Conservation (phyloP, 1,139 yeast genomes). For the Debaryomycetaceae sp. region DNA sequence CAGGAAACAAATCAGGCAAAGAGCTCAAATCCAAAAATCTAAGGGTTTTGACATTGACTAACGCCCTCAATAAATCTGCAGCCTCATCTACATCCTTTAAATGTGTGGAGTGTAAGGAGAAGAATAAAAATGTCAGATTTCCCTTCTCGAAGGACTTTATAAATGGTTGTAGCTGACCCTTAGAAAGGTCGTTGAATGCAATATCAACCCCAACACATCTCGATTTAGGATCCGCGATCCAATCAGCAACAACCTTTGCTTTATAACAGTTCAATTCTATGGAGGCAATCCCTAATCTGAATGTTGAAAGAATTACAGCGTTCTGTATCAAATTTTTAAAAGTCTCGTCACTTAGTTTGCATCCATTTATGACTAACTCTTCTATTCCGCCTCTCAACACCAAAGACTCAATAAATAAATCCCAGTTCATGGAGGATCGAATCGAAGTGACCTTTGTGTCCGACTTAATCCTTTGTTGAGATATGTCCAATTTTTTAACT, state of each 20-base stretch:
- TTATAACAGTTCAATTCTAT: conserved; percentile 60
- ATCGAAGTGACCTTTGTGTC: conserved; percentile 43
- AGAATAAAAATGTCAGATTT: conserved; percentile 47
- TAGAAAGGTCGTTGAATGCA: conserved; percentile 72
- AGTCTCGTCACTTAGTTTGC: conserved; percentile 53
- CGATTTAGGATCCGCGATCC: conserved; percentile 54
- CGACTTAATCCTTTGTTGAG: conserved; percentile 63
- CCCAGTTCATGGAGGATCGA: conserved; percentile 77
- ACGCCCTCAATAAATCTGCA: conserved; percentile 46
- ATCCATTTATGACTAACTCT: conserved; percentile 80
- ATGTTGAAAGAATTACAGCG: conserved; percentile 55
- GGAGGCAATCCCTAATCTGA: conserved; percentile 74
- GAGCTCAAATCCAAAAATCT: conserved; percentile 76
- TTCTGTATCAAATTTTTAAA: conserved; percentile 50
- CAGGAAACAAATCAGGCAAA: conserved; percentile 72
- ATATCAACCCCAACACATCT: conserved; percentile 79
- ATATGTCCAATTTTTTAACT: conserved; percentile 69
- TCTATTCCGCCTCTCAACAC: conserved; percentile 67
- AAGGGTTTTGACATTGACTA: conserved; percentile 53
- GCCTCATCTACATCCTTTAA: conserved; percentile 54
- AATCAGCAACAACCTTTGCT: conserved; percentile 51
- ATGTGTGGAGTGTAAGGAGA: conserved; percentile 71
- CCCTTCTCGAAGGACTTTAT: conserved; percentile 38
- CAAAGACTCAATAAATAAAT: conserved; percentile 57
- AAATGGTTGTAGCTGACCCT: conserved; percentile 51